These are phyloP conservation scores for Saccharomycopsis hybrid DNA, from an alignment of 1,139 yeast genomes.

Conservation along the genomic window DNA sequence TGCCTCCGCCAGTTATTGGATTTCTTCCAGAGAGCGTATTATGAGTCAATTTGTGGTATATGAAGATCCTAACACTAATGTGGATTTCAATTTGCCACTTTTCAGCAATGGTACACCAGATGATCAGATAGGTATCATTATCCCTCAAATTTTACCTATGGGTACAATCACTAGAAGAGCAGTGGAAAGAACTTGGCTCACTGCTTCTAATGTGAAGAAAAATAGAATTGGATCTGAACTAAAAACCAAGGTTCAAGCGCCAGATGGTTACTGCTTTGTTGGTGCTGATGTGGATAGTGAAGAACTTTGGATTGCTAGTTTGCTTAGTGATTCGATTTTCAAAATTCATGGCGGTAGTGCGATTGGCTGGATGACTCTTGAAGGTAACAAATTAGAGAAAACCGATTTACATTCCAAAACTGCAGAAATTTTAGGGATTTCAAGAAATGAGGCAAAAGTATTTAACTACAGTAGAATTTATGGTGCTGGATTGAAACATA, in stretches of 20 bases:
- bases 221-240: slow-evolving; percentile 88
- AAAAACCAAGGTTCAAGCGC: slow-evolving; percentile 81
- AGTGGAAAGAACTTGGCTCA: slow-evolving; percentile 95
- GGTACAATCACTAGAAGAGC: slow-evolving; percentile 97
- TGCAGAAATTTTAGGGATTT: slow-evolving; percentile 81
- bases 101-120: slow-evolving; percentile 20
- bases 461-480: slow-evolving; percentile 96
- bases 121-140: slow-evolving; percentile 55
- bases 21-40: slow-evolving; percentile 80
- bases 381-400: slow-evolving; percentile 85
- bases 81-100: slow-evolving; percentile 13
- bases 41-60: slow-evolving; percentile 79
- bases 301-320: slow-evolving; percentile 95
- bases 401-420: slow-evolving; percentile 96
- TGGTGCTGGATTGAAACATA: slow-evolving; percentile 95
- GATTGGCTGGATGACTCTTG: slow-evolving; percentile 98
- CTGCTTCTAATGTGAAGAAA: slow-evolving; percentile 89
- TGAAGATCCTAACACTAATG: slow-evolving; percentile 15
- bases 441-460: slow-evolving; percentile 86
- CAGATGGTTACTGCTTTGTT: slow-evolving; percentile 82
- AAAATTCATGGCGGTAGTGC: slow-evolving; percentile 94
- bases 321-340: slow-evolving; percentile 88
- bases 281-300: slow-evolving; percentile 99
- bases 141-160: slow-evolving; percentile 85
- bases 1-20: slow-evolving; percentile 87